Base-by-base conservation (phyloP, 768 basidiomycete species). In the Austroboletus eburneus region DNA sequence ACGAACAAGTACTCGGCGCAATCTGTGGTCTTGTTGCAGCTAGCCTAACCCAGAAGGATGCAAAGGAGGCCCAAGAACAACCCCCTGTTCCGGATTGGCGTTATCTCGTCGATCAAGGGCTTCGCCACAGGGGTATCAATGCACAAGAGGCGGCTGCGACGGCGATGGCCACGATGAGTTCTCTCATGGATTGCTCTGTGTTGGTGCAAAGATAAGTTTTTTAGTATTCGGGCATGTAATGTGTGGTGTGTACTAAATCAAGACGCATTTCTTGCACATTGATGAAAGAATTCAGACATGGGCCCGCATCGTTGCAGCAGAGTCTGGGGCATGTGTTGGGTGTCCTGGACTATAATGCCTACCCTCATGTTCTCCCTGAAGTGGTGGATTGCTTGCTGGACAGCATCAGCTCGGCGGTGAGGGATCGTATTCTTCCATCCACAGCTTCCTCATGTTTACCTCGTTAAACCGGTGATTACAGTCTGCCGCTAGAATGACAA, bases 81-180 rank as follows among this genome's bases (percentile, higher is more conserved):
- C 70, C 77, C 12, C 67, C 71, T 32, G 72, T 77, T 14, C 76
- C 80, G 4, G 66, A 74, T 48, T 94, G 91, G 91, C 70, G 72
- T 44, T 70, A 74, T 34, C 68, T 95, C 34, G 66, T 93, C 32
- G 83, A 92, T 57, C 69, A 76, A 45, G 80, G 83, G 16, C 69
- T 94, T 48, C 87, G 83, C 65, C 83, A 89, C 60, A 73, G 81
- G 49, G 77, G 69, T 37, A 56, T 62, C 2, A 57, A 65, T 14
- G 87, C 87, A 3, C 94, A 94, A 66, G 81, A 87, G 55, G 81
- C 84, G 8, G 89, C 85, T 27, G 85, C 91, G 12, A 64, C 61
- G 21, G 85, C 87, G 6, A 76, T 91, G 71, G 75, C 77, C 3
- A 64, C 75, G n/a, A 67, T 89, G 47, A 93, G 90, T 63, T 70